phyloP scores from a whole-genome alignment of 495 filamentous ascomycete species.

The Aspergillus leporis region DNA sequence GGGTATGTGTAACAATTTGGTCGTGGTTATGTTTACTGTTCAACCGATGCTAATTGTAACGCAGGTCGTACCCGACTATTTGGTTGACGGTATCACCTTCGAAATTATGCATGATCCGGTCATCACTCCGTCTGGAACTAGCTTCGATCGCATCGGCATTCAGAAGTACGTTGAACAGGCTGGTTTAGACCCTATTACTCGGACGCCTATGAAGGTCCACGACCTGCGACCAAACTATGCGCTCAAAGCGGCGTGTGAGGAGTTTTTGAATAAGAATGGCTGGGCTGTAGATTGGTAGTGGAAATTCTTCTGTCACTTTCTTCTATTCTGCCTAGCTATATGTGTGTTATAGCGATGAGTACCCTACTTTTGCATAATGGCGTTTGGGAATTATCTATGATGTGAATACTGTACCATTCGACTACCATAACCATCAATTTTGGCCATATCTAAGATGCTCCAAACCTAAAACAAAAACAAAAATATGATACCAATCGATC shows the following conservation, averaged over 20 bases:
- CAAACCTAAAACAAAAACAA: too few relatives aligned
- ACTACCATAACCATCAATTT: too few relatives aligned
- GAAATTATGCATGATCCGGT: constrained; percentile 92
- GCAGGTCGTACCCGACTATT: constrained; percentile 78
- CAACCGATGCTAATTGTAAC: constrained; percentile 10
- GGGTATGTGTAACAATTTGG: constrained; percentile 40
- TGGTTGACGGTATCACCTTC: constrained; percentile 89
- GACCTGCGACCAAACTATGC: constrained; percentile 85
- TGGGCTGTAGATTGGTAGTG: constrained; percentile 90
- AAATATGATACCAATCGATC: too few relatives aligned
- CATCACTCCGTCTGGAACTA: constrained; percentile 81
- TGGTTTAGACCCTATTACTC: constrained; percentile 78
- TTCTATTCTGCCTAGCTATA: constrained; percentile 3
- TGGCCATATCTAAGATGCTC: too few relatives aligned
- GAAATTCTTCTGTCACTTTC: constrained; percentile 10
- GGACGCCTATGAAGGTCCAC: constrained; percentile 64
- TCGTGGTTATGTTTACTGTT: not conserved
- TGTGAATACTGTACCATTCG: not conserved
- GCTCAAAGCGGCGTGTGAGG: constrained; percentile 79
- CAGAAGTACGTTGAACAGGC: constrained; percentile 78
- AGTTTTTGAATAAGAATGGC: constrained; percentile 83
- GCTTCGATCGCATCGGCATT: constrained; percentile 87
- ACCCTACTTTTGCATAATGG: constrained; percentile 13
- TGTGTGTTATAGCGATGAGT: constrained; percentile 3
- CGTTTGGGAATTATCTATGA: constrained; percentile 8